phyloP scores from a whole-genome alignment of 2,329 filamentous ascomycete species.

The Fonsecaea erecta region DNA sequence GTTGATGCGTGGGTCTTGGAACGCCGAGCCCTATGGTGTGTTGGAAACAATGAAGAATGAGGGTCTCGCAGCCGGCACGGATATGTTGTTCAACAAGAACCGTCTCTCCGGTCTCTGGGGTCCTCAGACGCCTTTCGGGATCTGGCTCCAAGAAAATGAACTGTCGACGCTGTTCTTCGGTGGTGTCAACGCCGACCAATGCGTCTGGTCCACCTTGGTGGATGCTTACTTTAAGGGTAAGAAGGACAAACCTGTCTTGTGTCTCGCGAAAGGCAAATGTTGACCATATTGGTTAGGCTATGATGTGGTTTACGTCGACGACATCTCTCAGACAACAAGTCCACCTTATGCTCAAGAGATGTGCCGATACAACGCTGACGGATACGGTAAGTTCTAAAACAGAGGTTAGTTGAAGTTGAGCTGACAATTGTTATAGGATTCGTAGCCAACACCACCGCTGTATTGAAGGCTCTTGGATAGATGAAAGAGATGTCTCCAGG shows the following conservation, averaged over 20 bases:
- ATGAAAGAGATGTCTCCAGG: neutral
- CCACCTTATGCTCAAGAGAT: slow-evolving; percentile 30
- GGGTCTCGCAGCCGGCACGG: slow-evolving; percentile 45
- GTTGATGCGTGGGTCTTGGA: slow-evolving; percentile 60
- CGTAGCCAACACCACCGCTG: slow-evolving; percentile 22
- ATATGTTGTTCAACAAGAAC: slow-evolving; percentile 61
- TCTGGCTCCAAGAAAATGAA: slow-evolving; percentile 47
- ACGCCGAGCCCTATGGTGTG: slow-evolving; percentile 49
- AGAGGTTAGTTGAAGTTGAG: neutral
- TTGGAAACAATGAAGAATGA: slow-evolving; percentile 54
- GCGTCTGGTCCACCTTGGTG: slow-evolving; percentile 60
- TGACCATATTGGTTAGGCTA: slow-evolving; percentile 40
- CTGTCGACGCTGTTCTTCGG: slow-evolving; percentile 59
- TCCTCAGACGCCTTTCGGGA: slow-evolving; percentile 49
- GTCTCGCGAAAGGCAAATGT: neutral
- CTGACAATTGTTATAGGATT: slow-evolving; percentile 21
- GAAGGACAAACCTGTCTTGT: neutral
- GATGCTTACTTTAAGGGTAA: slow-evolving; percentile 59
- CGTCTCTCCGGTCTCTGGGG: slow-evolving; percentile 63
- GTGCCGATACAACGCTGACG: slow-evolving; percentile 24
- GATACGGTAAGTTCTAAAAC: slow-evolving; percentile 15
- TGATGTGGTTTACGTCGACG: slow-evolving; percentile 60
- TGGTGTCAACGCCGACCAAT: slow-evolving; percentile 67
- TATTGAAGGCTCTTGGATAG: slow-evolving; percentile 24
- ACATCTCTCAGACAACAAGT: slow-evolving; percentile 57